Evolutionary conservation across 768 basidiomycete genomes (phyloP).

Genomic region (Phanerochaete carnosa): DNA sequence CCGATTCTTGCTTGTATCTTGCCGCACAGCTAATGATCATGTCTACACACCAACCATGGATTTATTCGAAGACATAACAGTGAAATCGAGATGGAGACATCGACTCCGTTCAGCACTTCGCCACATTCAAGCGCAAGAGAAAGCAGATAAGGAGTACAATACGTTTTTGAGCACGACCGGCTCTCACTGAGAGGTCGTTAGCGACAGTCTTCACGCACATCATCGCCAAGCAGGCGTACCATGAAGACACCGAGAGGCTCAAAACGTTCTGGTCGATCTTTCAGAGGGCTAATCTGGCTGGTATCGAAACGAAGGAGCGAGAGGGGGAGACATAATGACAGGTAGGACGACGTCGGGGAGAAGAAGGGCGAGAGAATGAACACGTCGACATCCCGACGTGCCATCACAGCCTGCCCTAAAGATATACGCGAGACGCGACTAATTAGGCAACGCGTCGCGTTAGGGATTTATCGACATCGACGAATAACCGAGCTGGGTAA

Average conservation of each 20-base stretch:
- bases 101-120: background rate
- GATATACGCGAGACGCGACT: background rate
- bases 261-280: background rate
- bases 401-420: conserved; percentile 4
- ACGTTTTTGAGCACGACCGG: background rate
- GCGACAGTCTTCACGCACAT: background rate
- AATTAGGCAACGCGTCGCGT: background rate
- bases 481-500: no score
- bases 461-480: no score
- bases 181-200: background rate
- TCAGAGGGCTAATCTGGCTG: no score
- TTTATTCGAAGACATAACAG: background rate
- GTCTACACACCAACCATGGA: background rate
- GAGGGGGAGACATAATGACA: background rate
- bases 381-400: background rate
- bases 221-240: background rate
- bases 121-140: background rate
- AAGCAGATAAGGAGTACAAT: background rate
- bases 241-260: background rate
- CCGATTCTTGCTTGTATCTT: background rate
- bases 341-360: background rate
- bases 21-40: conserved; percentile 2
- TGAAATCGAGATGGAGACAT: background rate
- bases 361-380: background rate
- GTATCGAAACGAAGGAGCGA: background rate